These are phyloP conservation scores for Saturnispora besseyi DNA, from an alignment of 805 yeast genomes.

Conservation along the genomic window DNA sequence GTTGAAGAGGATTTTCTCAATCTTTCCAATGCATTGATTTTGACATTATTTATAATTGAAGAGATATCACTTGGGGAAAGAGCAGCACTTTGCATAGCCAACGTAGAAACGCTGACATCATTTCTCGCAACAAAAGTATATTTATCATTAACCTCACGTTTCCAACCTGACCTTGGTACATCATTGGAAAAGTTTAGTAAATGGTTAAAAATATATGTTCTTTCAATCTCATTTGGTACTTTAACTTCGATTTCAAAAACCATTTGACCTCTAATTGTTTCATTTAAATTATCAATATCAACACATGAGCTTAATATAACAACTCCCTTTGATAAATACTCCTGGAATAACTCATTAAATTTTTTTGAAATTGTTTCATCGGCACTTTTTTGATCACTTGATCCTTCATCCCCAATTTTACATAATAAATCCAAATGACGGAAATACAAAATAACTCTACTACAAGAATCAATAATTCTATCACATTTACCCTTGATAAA, in stretches of 20 bases:
- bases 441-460: slow-evolving; percentile 45
- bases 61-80: slow-evolving; percentile 74
- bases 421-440: slow-evolving; percentile 74
- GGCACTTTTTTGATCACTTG: slow-evolving; percentile 19
- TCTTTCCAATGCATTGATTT: slow-evolving; percentile 46
- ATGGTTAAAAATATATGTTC: slow-evolving; percentile 52
- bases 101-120: slow-evolving; percentile 45
- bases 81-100: slow-evolving; percentile 89
- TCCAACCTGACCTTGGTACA: not conserved
- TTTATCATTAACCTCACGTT: slow-evolving; percentile 4
- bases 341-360: slow-evolving; percentile 47
- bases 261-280: slow-evolving; percentile 53
- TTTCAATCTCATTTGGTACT: slow-evolving; percentile 74
- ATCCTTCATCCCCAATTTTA: slow-evolving; percentile 52
- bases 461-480: slow-evolving; percentile 38
- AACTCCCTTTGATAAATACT: slow-evolving; percentile 38
- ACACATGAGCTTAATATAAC: slow-evolving; percentile 59
- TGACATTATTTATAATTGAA: slow-evolving; percentile 62
- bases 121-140: slow-evolving; percentile 26
- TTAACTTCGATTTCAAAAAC: slow-evolving; percentile 69
- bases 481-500: slow-evolving; percentile 69
- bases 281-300: slow-evolving; percentile 62
- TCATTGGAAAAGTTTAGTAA: slow-evolving; percentile 25
- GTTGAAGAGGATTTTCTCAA: slow-evolving; percentile 28
- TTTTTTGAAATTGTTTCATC: slow-evolving; percentile 41